A percentile compares a stretch with the other conserved stretches of the same genome.
These are phyloP conservation scores for Spizellomyces punctatus DNA, from an alignment of 192 early-diverging fungal species.

Conservation along the genomic window DNA sequence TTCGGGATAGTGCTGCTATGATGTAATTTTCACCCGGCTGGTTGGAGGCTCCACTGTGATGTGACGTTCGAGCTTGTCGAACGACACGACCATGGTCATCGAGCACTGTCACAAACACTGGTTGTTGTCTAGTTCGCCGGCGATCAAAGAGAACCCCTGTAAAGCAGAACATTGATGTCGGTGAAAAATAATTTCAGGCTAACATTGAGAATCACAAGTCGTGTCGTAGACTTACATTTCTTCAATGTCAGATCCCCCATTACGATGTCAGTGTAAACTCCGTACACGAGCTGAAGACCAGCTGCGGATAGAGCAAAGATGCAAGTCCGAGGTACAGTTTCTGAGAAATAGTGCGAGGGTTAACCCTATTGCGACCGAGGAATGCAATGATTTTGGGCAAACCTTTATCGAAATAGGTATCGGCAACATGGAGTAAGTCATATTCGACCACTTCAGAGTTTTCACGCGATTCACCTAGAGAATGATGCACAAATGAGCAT, in stretches of 20 bases:
- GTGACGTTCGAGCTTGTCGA: constrained; percentile 1
- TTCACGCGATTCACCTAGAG: no score
- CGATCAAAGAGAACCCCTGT: background rate
- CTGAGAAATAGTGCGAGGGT: no score
- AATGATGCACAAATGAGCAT: no score
- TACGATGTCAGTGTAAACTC: background rate
- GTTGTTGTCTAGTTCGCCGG: background rate
- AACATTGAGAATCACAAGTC: no score
- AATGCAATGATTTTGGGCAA: no score
- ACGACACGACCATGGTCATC: constrained; percentile 18
- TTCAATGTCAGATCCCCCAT: background rate
- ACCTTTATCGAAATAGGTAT: constrained; percentile 1
- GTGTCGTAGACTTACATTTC: no score
- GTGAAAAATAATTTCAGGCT: no score
- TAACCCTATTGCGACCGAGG: no score
- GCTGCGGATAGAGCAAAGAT: background rate
- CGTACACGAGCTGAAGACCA: background rate
- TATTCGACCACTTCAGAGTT: no score
- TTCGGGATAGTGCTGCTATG: background rate
- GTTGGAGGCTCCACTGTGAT: background rate
- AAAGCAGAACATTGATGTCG: background rate
- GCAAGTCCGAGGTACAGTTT: background rate
- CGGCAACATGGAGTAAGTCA: background rate
- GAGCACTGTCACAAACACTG: background rate
- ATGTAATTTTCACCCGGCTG: constrained; percentile 9